These are phyloP conservation scores for Talaromyces islandicus DNA, from an alignment of 2,329 filamentous ascomycete genomes.

Conservation along the genomic window DNA sequence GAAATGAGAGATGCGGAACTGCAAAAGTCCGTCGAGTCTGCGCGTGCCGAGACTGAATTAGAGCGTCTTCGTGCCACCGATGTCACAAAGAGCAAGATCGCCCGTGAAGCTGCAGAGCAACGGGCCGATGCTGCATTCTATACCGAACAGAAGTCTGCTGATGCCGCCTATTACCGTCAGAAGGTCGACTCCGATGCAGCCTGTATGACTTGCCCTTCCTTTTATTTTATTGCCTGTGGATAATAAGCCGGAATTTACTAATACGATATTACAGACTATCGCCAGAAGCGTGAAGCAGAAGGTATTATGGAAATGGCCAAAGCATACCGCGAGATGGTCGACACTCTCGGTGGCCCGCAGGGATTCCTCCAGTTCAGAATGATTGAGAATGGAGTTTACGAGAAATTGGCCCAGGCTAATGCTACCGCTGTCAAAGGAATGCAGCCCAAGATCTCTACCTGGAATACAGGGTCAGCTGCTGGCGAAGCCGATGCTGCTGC, in stretches of 20 bases:
- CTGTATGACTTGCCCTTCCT: slow-evolving; percentile 17
- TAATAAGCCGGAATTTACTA: not conserved
- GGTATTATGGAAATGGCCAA: slow-evolving; percentile 71
- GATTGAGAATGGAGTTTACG: slow-evolving; percentile 76
- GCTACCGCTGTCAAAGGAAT: slow-evolving; percentile 68
- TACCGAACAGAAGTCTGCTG: slow-evolving; percentile 47
- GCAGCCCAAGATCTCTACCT: slow-evolving; percentile 84
- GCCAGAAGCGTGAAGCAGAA: slow-evolving; percentile 66
- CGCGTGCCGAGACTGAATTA: slow-evolving; percentile 71
- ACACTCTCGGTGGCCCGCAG: slow-evolving; percentile 70
- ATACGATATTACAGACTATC: slow-evolving; percentile 25
- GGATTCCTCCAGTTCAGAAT: slow-evolving; percentile 80
- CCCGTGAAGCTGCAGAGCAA: slow-evolving; percentile 38
- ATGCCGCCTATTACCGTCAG: slow-evolving; percentile 40
- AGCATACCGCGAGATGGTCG: slow-evolving; percentile 67
- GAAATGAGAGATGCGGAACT: slow-evolving; percentile 75
- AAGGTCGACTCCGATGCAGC: slow-evolving; percentile 36
- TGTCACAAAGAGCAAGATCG: slow-evolving; percentile 65
- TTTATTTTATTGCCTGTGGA: not conserved
- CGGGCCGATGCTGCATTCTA: slow-evolving; percentile 46
- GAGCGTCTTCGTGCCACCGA: slow-evolving; percentile 72
- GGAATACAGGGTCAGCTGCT: slow-evolving; percentile 60
- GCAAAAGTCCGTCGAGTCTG: slow-evolving; percentile 69
- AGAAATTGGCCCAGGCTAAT: slow-evolving; percentile 72
- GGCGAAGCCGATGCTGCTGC: slow-evolving; percentile 51